These are phyloP conservation scores for Pythium phragmiticola DNA, from an alignment of 352 stramenopile species.

Conservation along the genomic window DNA sequence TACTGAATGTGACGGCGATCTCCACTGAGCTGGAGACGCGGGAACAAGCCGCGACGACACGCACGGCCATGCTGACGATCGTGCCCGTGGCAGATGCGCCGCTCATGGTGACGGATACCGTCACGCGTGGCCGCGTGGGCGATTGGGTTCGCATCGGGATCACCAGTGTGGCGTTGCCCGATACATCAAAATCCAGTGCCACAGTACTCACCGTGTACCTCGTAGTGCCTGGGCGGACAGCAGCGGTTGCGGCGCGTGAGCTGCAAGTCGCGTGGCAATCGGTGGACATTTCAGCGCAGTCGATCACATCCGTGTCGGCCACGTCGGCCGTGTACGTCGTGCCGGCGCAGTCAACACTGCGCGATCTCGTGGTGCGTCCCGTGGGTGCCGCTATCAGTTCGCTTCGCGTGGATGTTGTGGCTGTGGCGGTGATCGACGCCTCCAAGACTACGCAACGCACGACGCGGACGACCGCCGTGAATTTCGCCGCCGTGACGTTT, in stretches of 20 bases:
- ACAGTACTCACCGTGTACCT: conserved; percentile 40
- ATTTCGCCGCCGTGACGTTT: conserved; percentile 40
- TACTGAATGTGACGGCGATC: conserved; percentile 35
- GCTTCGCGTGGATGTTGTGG: conserved; percentile 25
- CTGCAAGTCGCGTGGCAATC: conserved; percentile 44
- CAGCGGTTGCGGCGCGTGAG: conserved; percentile 7
- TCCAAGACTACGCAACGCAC: conserved; percentile 42
- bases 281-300: conserved; percentile 32
- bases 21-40: conserved; percentile 35
- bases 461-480: conserved; percentile 27
- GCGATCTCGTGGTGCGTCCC: conserved; percentile 29
- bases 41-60: conserved; percentile 19
- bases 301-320: conserved; percentile 29
- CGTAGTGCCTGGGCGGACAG: conserved; percentile 17
- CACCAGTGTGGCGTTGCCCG: conserved; percentile 31
- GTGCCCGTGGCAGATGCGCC: conserved; percentile 42
- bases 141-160: conserved; percentile 39
- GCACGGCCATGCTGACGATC: conserved; percentile 30
- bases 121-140: conserved; percentile 33
- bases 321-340: conserved; percentile 35
- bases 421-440: conserved; percentile 37
- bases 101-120: conserved; percentile 31
- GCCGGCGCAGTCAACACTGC: conserved; percentile 25
- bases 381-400: conserved; percentile 1
- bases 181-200: conserved; percentile 33